Conservation (phyloP, 2,329 filamentous ascomycete genomes). For the Fusarium tjaetaba region DNA sequence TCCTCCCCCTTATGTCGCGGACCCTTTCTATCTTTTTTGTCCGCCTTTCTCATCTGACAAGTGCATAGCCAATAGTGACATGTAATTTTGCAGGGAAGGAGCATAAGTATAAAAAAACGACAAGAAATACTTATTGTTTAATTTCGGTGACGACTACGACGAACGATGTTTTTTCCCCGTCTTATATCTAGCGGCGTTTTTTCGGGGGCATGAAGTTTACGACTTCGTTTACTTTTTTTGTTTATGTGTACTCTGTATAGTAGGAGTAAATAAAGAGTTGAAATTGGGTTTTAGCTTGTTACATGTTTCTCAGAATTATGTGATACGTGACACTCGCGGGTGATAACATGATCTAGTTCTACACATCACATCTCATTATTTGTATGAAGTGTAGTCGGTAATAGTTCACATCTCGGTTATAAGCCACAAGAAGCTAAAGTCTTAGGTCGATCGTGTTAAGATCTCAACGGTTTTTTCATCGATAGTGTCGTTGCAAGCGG, state of each 20-base stretch:
- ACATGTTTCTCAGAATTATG: neutral
- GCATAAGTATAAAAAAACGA: slow-evolving; percentile 1
- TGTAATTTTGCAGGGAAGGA: slow-evolving; percentile 34
- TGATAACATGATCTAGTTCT: neutral
- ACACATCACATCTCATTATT: neutral
- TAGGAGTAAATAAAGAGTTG: slow-evolving; percentile 32
- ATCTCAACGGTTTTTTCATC: slow-evolving; percentile 17
- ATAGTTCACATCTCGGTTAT: slow-evolving; percentile 8
- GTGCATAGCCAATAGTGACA: slow-evolving; percentile 42
- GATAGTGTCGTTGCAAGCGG: slow-evolving; percentile 2
- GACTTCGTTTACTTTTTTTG: neutral
- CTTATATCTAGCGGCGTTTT: slow-evolving; percentile 23
- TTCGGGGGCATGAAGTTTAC: slow-evolving; percentile 28
- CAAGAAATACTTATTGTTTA: neutral
- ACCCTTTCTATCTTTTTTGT: neutral
- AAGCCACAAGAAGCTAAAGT: neutral
- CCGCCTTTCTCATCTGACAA: slow-evolving; percentile 27
- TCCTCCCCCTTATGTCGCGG: neutral
- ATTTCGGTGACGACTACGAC: slow-evolving; percentile 12
- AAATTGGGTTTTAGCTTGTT: slow-evolving; percentile 12
- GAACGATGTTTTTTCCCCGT: neutral
- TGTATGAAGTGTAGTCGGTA: neutral
- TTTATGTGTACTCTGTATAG: slow-evolving; percentile 3
- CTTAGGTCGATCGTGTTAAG: slow-evolving; percentile 8
- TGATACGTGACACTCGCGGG: slow-evolving; percentile 27